Base-by-base conservation (phyloP, 106 monocot species). In the Dendrobium officinale region DNA sequence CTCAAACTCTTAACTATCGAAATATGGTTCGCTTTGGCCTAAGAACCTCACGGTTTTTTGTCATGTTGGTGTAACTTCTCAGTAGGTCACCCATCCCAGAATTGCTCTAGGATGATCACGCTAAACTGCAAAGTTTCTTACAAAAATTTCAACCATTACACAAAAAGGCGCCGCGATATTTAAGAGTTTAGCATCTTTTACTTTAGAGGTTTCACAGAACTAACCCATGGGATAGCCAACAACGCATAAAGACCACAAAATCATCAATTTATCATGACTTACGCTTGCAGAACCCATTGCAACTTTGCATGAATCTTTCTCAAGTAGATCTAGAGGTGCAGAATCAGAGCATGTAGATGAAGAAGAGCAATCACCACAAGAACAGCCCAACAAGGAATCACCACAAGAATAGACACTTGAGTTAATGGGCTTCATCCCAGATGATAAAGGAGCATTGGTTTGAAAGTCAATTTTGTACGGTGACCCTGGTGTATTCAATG, bases 361-460 rank as follows among this genome's bases (percentile, higher is more conserved):
- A 67, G 91, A 95, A 75, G 95, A 91, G 37, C 98, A 98, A 86
- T 98, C 98, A 76, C 98, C 98, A 83, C 98, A 98, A 45, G 98
- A 98, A 77, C 98, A 98, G 1, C 98, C 95, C 72, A 98, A 79
- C 58, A 87, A 91, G 27, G 92, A 77, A 80, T 98, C 92, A 24
- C 88, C 92, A 87, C 98, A 98, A 59, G 95, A 88, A 92, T 89
- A 91, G 73, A 84, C 82, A n/a, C 91, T 91, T 19, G 79, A 66
- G 84, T 93, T 91, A 79, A 98, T 84, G 55, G 98, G 89, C 81
- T 89, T 95, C 78, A 91, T 84, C 20, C 72, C 84, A 77, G 89
- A 87, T 82, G 84, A 76, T 41, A 84, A 80, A 77, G 81, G 72
- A 72, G 86, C 81, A 86, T 89, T 80, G 43, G 88, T 80, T 67